phyloP scores from a whole-genome alignment of 129 eudicot species.

The Chrysanthemum lavandulifolium region DNA sequence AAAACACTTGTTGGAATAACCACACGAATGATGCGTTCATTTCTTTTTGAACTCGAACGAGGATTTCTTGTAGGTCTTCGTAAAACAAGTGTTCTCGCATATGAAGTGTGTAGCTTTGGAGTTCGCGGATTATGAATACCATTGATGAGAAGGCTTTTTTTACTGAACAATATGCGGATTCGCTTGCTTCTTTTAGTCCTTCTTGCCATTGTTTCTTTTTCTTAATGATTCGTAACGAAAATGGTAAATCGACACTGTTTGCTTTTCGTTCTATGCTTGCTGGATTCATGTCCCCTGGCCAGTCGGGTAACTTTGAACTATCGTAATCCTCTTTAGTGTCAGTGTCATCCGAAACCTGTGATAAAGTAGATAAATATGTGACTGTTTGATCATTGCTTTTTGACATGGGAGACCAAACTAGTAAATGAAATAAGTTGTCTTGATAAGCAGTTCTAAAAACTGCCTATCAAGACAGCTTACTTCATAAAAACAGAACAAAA shows the following conservation, averaged over 20 bases:
- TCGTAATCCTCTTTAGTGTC: background rate
- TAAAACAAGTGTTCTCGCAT: constrained; percentile 68
- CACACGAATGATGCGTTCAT: constrained; percentile 94
- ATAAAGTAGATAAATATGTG: background rate
- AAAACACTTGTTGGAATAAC: constrained; percentile 86
- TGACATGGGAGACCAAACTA: background rate
- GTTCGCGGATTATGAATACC: constrained; percentile 92
- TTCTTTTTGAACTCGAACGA: constrained; percentile 68
- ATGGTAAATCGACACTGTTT: constrained; percentile 71
- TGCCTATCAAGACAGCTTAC: background rate
- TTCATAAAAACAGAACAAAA: background rate
- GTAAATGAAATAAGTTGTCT: background rate
- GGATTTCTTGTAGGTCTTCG: constrained; percentile 73
- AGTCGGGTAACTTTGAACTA: constrained; percentile 20
- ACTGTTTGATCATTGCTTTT: background rate
- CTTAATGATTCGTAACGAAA: constrained; percentile 81
- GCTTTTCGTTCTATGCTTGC: constrained; percentile 74
- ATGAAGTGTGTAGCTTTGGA: constrained; percentile 75
- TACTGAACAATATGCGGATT: constrained; percentile 72
- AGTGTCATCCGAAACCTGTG: constrained; percentile 29
- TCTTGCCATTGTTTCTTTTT: constrained; percentile 67
- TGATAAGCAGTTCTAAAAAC: background rate
- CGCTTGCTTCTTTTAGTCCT: constrained; percentile 55
- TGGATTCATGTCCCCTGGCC: constrained; percentile 56
- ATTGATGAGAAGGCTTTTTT: constrained; percentile 85